A percentile compares a stretch with the other conserved stretches of the same genome.
phyloP scores from a whole-genome alignment of 192 early-diverging fungal species.

The Phycomyces nitens region DNA sequence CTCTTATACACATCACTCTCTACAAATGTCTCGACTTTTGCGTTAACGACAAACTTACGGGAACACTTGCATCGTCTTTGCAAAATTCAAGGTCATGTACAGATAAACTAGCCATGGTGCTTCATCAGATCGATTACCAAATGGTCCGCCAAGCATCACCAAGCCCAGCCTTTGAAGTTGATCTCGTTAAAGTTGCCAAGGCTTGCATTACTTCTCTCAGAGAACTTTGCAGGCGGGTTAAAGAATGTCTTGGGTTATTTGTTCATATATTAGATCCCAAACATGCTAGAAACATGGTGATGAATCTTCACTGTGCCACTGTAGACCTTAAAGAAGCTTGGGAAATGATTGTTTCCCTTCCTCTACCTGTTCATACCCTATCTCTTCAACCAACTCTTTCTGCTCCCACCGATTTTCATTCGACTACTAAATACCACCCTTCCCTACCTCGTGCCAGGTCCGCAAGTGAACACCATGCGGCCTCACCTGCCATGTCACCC shows the following conservation, averaged over 20 bases:
- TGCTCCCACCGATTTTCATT: neutral
- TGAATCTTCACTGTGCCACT: constrained; percentile 18
- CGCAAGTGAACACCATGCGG: constrained; percentile 12
- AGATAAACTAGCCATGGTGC: neutral
- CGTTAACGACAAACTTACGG: neutral
- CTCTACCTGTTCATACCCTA: neutral
- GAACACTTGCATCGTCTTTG: neutral
- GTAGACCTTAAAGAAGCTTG: constrained; percentile 29
- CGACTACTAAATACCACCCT: neutral
- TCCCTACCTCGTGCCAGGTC: constrained; percentile 3
- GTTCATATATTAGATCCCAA: constrained; percentile 15
- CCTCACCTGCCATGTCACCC: constrained; percentile 8
- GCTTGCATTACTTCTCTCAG: neutral
- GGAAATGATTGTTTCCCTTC: constrained; percentile 12
- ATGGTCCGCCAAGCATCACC: neutral
- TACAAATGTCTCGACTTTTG: neutral
- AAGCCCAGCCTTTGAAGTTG: neutral
- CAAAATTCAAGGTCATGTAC: neutral
- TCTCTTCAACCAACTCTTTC: neutral
- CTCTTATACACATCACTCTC: neutral
- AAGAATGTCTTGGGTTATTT: neutral
- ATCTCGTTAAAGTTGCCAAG: neutral
- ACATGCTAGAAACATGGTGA: constrained; percentile 19
- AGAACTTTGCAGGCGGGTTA: neutral
- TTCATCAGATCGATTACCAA: neutral